Percentiles rank a stretch among this genome's conserved stretches.
phyloP scores from a whole-genome alignment of 164 flowering plant species.

The Vitis rupestris region DNA sequence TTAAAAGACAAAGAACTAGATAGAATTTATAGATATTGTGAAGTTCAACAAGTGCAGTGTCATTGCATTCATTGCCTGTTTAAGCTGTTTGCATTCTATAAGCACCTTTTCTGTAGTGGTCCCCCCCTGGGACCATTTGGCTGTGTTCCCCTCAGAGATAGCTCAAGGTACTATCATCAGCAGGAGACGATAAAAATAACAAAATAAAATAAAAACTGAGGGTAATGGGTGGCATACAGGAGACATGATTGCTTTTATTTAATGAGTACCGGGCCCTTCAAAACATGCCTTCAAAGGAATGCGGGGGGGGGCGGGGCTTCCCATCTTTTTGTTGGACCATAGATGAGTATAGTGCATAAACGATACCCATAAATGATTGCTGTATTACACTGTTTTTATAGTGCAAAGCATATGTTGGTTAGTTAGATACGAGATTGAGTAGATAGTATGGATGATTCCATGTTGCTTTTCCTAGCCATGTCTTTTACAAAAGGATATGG shows the following conservation, averaged over 20 bases:
- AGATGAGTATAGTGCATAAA: background rate
- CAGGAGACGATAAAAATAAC: background rate
- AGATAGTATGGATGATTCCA: background rate
- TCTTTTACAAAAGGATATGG: background rate
- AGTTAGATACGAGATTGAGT: background rate
- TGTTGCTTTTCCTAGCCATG: background rate
- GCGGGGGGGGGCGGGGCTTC: conserved; percentile 2
- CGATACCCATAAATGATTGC: conserved; percentile 4
- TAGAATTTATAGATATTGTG: background rate
- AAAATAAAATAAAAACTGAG: conserved; percentile 10
- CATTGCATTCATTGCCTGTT: conserved; percentile 5
- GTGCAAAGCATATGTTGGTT: background rate
- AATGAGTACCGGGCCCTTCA: conserved; percentile 19
- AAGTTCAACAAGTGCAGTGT: background rate
- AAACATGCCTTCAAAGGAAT: conserved; percentile 11
- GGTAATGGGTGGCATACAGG: conserved; percentile 18
- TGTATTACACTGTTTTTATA: background rate
- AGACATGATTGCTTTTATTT: conserved; percentile 17
- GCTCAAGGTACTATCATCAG: conserved; percentile 12
- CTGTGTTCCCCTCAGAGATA: conserved; percentile 14
- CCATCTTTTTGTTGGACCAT: background rate
- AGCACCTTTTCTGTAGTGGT: background rate
- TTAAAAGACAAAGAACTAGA: background rate
- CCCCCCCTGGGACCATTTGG: conserved; percentile 23
- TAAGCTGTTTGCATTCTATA: background rate